phyloP scores from a whole-genome alignment of 805 yeast species.

The Candida ponderosae region DNA sequence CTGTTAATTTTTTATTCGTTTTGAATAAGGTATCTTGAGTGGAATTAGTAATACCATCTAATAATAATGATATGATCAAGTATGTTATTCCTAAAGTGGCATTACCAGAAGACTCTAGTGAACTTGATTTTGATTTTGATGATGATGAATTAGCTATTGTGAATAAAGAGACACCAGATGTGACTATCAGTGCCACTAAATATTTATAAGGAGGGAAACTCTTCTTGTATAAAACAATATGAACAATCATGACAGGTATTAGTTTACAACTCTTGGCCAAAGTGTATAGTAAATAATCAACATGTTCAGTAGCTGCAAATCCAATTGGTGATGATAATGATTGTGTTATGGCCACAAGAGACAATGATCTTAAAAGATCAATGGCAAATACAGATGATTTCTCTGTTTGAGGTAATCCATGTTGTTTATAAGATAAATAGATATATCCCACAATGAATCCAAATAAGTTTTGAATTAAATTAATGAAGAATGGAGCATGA shows the following conservation, averaged over 20 bases:
- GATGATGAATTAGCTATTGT: slow-evolving; percentile 44
- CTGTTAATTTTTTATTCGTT: slow-evolving; percentile 46
- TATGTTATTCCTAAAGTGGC: slow-evolving; percentile 49
- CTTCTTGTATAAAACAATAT: slow-evolving; percentile 59
- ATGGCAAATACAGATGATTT: slow-evolving; percentile 10
- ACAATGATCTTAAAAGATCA: slow-evolving; percentile 13
- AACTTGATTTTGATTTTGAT: slow-evolving; percentile 6
- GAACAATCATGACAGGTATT: slow-evolving; percentile 90
- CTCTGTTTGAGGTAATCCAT: background rate
- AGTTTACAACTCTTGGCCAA: slow-evolving; percentile 91
- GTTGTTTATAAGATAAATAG: slow-evolving; percentile 37
- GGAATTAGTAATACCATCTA: slow-evolving; percentile 91
- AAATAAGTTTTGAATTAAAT: slow-evolving; percentile 62
- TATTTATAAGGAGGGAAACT: slow-evolving; percentile 71
- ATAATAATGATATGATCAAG: slow-evolving; percentile 53
- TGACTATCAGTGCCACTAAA: slow-evolving; percentile 68
- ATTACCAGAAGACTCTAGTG: slow-evolving; percentile 30
- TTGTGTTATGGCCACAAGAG: slow-evolving; percentile 48
- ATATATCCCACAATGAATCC: slow-evolving; percentile 63
- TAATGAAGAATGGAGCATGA: slow-evolving; percentile 73
- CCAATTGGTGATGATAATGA: slow-evolving; percentile 81
- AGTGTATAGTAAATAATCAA: slow-evolving; percentile 77
- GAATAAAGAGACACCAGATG: slow-evolving; percentile 76
- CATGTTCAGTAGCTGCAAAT: slow-evolving; percentile 67
- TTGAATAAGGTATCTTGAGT: slow-evolving; percentile 83